Evolutionary conservation across 2,329 filamentous ascomycete genomes (phyloP).

Genomic region (Triangularia verruculosa): DNA sequence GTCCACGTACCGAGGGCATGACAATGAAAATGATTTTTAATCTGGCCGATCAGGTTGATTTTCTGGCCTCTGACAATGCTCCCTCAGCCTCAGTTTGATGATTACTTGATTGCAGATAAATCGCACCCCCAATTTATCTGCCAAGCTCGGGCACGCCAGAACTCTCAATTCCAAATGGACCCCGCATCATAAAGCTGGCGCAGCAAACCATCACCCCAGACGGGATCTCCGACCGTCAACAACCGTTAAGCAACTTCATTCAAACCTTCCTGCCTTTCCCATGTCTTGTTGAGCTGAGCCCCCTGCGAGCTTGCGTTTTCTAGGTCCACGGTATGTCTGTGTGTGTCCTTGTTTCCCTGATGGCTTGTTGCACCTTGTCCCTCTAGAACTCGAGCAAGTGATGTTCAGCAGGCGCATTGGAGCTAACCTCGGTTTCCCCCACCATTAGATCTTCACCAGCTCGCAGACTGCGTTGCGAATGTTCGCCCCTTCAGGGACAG

Average conservation of each 20-base stretch:
- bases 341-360: not conserved
- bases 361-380: not conserved
- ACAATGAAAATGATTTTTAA: too few species aligned
- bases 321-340: not conserved
- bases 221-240: not conserved
- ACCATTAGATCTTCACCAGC: not conserved
- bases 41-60: not conserved
- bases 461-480: not conserved
- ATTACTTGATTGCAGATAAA: not conserved
- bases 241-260: not conserved
- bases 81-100: not conserved
- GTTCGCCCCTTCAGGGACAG: too few species aligned
- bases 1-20: not conserved
- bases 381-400: not conserved
- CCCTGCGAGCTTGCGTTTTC: not conserved
- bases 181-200: not conserved
- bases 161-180: not conserved
- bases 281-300: not conserved
- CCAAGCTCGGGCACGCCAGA: not conserved
- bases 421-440: not conserved
- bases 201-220: not conserved
- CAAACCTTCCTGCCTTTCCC: not conserved
- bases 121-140: not conserved
- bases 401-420: not conserved
- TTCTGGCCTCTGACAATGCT: not conserved